Conservation (phyloP, 106 monocot species). For the Chionographis japonica region DNA sequence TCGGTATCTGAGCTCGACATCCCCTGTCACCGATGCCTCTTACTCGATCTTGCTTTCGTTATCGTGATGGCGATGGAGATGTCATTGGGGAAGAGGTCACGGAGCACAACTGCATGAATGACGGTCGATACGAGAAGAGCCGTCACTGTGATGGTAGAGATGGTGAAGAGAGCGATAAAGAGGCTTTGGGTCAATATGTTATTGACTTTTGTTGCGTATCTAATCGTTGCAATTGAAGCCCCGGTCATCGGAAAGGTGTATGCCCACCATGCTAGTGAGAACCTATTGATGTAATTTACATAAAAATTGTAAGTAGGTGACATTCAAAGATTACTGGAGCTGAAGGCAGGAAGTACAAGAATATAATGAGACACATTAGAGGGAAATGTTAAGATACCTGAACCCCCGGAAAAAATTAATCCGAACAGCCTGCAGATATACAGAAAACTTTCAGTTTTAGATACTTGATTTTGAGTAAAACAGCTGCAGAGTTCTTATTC, state of each 20-base stretch:
- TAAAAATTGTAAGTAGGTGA: not conserved
- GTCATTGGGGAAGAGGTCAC: slow-evolving; percentile 31
- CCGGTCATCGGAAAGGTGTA: slow-evolving; percentile 65
- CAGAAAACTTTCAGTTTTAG: not conserved
- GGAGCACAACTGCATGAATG: slow-evolving; percentile 18
- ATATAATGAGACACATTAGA: not conserved
- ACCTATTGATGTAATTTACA: slow-evolving; percentile 8
- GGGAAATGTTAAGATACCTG: slow-evolving; percentile 24
- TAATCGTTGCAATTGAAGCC: slow-evolving; percentile 40
- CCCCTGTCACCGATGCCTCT: not conserved
- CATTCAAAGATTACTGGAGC: not conserved
- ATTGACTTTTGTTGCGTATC: slow-evolving; percentile 18
- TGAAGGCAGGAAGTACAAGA: not conserved
- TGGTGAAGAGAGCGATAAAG: slow-evolving; percentile 15
- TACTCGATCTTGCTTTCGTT: not conserved
- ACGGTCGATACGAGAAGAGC: slow-evolving; percentile 22
- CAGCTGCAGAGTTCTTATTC: too few relatives aligned
- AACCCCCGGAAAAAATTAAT: slow-evolving; percentile 87
- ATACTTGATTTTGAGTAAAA: too few relatives aligned
- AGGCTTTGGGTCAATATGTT: slow-evolving; percentile 17
- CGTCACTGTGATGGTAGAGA: slow-evolving; percentile 21
- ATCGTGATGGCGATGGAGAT: slow-evolving; percentile 16
- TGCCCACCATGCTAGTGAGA: slow-evolving; percentile 72
- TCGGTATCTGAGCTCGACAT: not conserved
- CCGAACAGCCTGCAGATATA: slow-evolving; percentile 62